These are phyloP conservation scores for Cercospora citrullina DNA, from an alignment of 2,329 filamentous ascomycete species.

Conservation along the genomic window DNA sequence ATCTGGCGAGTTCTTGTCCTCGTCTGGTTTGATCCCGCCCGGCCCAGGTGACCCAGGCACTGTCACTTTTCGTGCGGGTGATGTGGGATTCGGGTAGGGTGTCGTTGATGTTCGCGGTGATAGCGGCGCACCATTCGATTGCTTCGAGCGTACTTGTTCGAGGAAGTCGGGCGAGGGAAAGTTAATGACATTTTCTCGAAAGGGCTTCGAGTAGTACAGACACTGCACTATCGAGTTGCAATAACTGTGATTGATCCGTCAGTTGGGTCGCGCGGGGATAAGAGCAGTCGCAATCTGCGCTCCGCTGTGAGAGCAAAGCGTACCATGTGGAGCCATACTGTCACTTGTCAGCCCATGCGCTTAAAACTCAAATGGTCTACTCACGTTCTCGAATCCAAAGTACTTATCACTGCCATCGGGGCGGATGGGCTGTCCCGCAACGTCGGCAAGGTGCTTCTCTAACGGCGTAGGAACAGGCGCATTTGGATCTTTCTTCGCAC, in stretches of 20 bases:
- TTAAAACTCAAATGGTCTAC: slow-evolving; percentile 41
- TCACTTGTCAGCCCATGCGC: slow-evolving; percentile 20
- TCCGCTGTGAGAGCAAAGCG: slow-evolving; percentile 27
- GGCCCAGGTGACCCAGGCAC: slow-evolving; percentile 56
- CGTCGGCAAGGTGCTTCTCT: slow-evolving; percentile 77
- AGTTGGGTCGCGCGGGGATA: not conserved
- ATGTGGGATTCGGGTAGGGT: slow-evolving; percentile 37
- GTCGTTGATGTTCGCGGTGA: slow-evolving; percentile 42
- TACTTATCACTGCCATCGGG: slow-evolving; percentile 95
- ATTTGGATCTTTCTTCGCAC: slow-evolving; percentile 61
- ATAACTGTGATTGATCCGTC: slow-evolving; percentile 62
- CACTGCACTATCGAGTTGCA: slow-evolving; percentile 98
- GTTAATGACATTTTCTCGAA: slow-evolving; percentile 90
- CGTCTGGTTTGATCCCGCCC: slow-evolving; percentile 70
- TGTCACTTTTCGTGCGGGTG: slow-evolving; percentile 50
- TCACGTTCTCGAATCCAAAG: slow-evolving; percentile 96
- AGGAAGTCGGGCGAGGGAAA: slow-evolving; percentile 75
- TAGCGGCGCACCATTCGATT: slow-evolving; percentile 31
- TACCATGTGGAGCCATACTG: slow-evolving; percentile 99
- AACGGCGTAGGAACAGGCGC: slow-evolving; percentile 59
- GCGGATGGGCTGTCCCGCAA: slow-evolving; percentile 72
- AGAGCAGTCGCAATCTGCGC: not conserved
- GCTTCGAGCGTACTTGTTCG: slow-evolving; percentile 62
- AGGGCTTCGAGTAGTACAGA: slow-evolving; percentile 91
- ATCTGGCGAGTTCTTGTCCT: slow-evolving; percentile 91